phyloP scores from a whole-genome alignment of 2,329 filamentous ascomycete genomes.

The Periconia digitata region DNA sequence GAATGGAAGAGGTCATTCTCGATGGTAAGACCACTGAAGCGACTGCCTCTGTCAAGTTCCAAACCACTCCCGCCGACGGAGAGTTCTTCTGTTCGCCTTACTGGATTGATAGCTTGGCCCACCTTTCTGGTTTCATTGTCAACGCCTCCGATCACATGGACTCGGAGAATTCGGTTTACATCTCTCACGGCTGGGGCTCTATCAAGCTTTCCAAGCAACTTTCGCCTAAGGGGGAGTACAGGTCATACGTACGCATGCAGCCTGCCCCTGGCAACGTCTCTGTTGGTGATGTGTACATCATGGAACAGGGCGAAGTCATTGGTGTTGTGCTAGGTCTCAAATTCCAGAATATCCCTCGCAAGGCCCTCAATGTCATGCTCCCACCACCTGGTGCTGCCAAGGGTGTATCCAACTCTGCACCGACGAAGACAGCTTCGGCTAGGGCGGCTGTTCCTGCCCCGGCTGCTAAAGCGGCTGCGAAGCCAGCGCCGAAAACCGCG shows the following conservation, averaged over 20 bases:
- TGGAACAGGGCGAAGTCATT: constrained; percentile 61
- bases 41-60: constrained; percentile 57
- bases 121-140: constrained; percentile 62
- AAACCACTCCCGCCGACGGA: constrained; percentile 55
- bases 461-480: constrained; percentile 46
- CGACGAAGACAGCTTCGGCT: constrained; percentile 35
- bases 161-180: constrained; percentile 61
- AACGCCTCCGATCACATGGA: constrained; percentile 62
- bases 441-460: constrained; percentile 41
- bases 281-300: constrained; percentile 62
- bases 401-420: constrained; percentile 31
- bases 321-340: constrained; percentile 63
- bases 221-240: constrained; percentile 56
- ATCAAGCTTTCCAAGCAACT: constrained; percentile 59
- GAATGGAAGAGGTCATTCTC: constrained; percentile 61
- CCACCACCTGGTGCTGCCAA: constrained; percentile 58
- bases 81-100: constrained; percentile 62
- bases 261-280: constrained; percentile 57
- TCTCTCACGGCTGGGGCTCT: constrained; percentile 63
- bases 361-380: constrained; percentile 66
- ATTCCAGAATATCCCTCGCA: constrained; percentile 68
- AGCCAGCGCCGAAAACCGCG: constrained; percentile 54
- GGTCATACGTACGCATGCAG: constrained; percentile 65
- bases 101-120: constrained; percentile 61
- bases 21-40: constrained; percentile 59